Base-by-base conservation (phyloP, 2,329 filamentous ascomycete species). In the Zymoseptoria passerinii region DNA sequence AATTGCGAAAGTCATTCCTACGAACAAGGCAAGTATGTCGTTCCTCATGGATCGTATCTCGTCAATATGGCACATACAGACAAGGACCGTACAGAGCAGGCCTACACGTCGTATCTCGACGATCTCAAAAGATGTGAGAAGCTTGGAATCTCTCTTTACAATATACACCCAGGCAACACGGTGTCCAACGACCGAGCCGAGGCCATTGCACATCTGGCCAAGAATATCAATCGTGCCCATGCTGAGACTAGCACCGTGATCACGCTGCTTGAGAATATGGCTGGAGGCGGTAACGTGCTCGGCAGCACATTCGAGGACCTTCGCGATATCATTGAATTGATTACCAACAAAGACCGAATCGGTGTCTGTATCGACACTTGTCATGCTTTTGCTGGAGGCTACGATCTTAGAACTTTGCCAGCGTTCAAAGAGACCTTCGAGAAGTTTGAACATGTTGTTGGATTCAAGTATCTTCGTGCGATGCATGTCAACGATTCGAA, bases 321-420 rank as follows among this genome's bases (percentile, higher is more conserved):
- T 52, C 81, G 87, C 10, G 88, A 91, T 68, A 89, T 96, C 63
- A 95, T 99, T 65, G 81, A 81, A 13, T 79, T 85, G 8, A 83
- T 97, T 23, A 82, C 91, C 20, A 84, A 95, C 72, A 95, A 96
- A 76, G 73, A 78, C 50, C 85, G 94, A 29, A 86, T 99, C 1
- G 94, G 92, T 51, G 91, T 99, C 18, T 99, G 94, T 73, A 84
- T 99, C 58, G 94, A 99, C 72, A 99, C 94, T 0, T 99, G 94
- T 75, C 94, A 99, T 74, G 86, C 91, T 59, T 97, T 97, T 73
- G 92, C 92, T 0, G 92, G 90, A 0, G 94, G 94, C 5, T 94
- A 97, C 72, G 94, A 99, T 72, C 75, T 99, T 29, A 84, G 90
- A 55, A 84, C 86, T 0, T 87, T 89, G 0, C 81, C 84, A 54